Conservation (phyloP, 139 green algal genomes). For the Haematococcus lacustris region DNA sequence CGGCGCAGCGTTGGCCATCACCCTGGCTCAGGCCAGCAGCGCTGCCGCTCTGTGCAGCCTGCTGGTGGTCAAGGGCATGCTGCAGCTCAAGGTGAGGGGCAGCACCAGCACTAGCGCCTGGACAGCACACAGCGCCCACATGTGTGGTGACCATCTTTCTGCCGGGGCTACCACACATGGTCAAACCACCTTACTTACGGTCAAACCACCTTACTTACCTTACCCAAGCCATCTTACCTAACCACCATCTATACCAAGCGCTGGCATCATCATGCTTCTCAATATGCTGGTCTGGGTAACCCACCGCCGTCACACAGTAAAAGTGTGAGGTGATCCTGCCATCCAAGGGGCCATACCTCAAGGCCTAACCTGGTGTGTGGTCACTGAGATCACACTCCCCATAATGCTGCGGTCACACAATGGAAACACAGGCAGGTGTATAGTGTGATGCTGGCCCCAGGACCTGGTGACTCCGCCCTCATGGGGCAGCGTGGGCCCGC, state of each 20-base stretch:
- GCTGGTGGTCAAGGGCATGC: slow-evolving; percentile 21
- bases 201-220: no score
- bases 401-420: no score
- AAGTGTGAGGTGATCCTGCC: no score
- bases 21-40: slow-evolving; percentile 20
- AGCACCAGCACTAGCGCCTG: slow-evolving; percentile 9
- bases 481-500: slow-evolving; percentile 21
- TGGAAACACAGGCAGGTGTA: slow-evolving; percentile 16
- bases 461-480: slow-evolving; percentile 39
- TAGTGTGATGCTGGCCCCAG: not conserved
- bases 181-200: not conserved
- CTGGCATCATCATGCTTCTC: not conserved
- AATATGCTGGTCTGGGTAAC: not conserved
- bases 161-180: not conserved
- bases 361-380: not conserved
- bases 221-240: no score
- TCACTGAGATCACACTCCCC: not conserved
- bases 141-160: not conserved
- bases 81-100: slow-evolving; percentile 6
- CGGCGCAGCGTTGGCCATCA: slow-evolving; percentile 38
- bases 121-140: not conserved
- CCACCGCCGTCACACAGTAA: no score
- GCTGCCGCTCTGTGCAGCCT: slow-evolving; percentile 21
- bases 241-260: no score
- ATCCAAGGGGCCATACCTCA: not conserved